Evolutionary conservation across 2,329 filamentous ascomycete species (phyloP).

Genomic region (Aspergillus sp.): DNA sequence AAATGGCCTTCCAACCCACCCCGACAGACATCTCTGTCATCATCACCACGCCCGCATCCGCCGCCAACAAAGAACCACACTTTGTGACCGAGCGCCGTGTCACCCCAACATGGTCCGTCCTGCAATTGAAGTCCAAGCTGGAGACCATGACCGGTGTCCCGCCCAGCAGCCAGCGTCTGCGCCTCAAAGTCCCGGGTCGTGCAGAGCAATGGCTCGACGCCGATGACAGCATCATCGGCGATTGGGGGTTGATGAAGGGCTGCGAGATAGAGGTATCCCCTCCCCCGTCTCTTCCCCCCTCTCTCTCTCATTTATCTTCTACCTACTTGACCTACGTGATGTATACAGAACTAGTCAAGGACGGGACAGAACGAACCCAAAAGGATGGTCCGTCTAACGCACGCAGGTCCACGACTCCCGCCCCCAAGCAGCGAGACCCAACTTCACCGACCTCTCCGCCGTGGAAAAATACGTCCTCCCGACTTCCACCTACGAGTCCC

Average conservation of each 20-base stretch:
- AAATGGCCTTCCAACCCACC: constrained; percentile 38
- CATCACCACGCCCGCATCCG: constrained; percentile 32
- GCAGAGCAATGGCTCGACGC: constrained; percentile 63
- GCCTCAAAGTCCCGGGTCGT: constrained; percentile 63
- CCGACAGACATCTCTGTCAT: constrained; percentile 40
- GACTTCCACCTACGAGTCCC: constrained; percentile 79
- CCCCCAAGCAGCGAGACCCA: constrained; percentile 70
- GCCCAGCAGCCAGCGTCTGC: constrained; percentile 72
- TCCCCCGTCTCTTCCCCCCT: too few species aligned
- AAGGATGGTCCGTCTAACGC: too few species aligned
- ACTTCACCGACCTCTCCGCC: constrained; percentile 76
- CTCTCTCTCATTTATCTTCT: constrained; percentile 6
- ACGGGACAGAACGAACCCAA: too few species aligned
- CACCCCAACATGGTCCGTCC: constrained; percentile 87
- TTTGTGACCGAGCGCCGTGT: constrained; percentile 81
- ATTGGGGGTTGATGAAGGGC: constrained; percentile 42
- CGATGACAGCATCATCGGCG: constrained; percentile 67
- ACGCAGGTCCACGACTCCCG: constrained; percentile 76
- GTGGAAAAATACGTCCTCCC: constrained; percentile 92
- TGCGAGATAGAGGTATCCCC: constrained; percentile 47
- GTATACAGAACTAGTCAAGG: too few species aligned
- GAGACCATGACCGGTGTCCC: constrained; percentile 93
- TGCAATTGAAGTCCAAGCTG: constrained; percentile 79
- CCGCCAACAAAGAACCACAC: constrained; percentile 25
- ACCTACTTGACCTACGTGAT: background rate